Conservation (phyloP, 108 stramenopile species). For the Fragilaria radians region DNA sequence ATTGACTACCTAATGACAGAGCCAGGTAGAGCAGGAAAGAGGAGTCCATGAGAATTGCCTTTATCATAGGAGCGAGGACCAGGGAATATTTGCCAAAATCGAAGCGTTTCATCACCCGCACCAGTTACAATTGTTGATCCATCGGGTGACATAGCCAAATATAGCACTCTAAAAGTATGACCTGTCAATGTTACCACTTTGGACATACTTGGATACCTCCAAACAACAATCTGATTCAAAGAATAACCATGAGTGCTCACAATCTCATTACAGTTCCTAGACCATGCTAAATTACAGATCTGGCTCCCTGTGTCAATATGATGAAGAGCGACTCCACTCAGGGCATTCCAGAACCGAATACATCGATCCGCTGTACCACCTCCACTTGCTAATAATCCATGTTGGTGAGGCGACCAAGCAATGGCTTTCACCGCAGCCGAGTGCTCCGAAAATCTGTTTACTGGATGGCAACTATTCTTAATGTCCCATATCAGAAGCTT, state of each 20-base stretch:
- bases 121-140: conserved; percentile 97
- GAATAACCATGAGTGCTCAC: conserved; percentile 99
- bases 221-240: conserved; percentile 84
- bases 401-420: conserved; percentile 98
- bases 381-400: conserved; percentile 93
- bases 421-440: conserved; percentile 99
- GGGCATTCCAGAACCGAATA: conserved; percentile 98
- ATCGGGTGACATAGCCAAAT: conserved; percentile 94
- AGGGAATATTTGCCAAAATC: conserved; percentile 99
- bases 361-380: conserved; percentile 98
- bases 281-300: conserved; percentile 98
- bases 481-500: conserved; percentile 93
- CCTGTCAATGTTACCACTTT: conserved; percentile 97
- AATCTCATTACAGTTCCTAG: conserved; percentile 94
- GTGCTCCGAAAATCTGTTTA: conserved; percentile 84
- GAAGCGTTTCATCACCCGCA: conserved; percentile 97
- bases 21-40: conserved; percentile 80
- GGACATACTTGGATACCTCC: conserved; percentile 90
- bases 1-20: conserved; percentile 69
- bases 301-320: conserved; percentile 96
- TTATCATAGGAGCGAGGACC: conserved; percentile 77
- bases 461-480: conserved; percentile 54
- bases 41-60: conserved; percentile 58
- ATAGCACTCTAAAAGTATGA: conserved; percentile 94
- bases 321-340: conserved; percentile 74